Evolutionary conservation across 495 filamentous ascomycete species (phyloP), one percentile per base, ranked within the genome.

Genomic region (Penicillium antarcticum): DNA sequence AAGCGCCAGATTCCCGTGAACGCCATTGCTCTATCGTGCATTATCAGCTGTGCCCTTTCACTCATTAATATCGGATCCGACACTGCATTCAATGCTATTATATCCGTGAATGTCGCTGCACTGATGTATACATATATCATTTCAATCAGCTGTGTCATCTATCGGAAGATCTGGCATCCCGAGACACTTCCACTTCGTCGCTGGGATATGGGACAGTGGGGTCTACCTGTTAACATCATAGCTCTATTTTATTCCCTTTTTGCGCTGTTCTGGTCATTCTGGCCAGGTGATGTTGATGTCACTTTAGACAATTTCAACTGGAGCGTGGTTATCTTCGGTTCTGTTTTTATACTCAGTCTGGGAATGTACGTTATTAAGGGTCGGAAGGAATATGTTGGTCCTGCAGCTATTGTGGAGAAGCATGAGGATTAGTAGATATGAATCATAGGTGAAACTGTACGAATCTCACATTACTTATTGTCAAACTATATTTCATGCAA

Each of bases 241-340:
- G 69, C 60, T 0, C 53, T 72, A 9, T 33, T 53, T 0, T 78
- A 68, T 45, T 42, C 42, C 4, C 41, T 46, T 1, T 66, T 63
- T 35, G 59, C 61, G 4, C 36, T 68, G 3, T 65, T 71, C 36
- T 75, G 60, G 58, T 66, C 53, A 24, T 77, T 79, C 53, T 80
- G 73, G 72, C 69, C 76, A 10, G 48, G 61, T 37, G 45, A 61
- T 18, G 35, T 57, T 1, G 56, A 67, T 1, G 60, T 72, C 0
- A 75, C 71, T 9, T 43, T 61, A 0, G 62, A 67, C 6, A 69
- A 51, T 1, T 76, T 79, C 64, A 79, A 81, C 46, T 79, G 75
- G 68, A 77, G 67, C 47, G 64, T 75, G 19, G 65, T 79, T 4
- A 73, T 80, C 7, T 80, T 73, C 39, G 62, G 49, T 7, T 62